A percentile compares a stretch with the other conserved stretches of the same genome.
Conservation (phyloP, 140 eudicot genomes). For the Anethum foeniculum region DNA sequence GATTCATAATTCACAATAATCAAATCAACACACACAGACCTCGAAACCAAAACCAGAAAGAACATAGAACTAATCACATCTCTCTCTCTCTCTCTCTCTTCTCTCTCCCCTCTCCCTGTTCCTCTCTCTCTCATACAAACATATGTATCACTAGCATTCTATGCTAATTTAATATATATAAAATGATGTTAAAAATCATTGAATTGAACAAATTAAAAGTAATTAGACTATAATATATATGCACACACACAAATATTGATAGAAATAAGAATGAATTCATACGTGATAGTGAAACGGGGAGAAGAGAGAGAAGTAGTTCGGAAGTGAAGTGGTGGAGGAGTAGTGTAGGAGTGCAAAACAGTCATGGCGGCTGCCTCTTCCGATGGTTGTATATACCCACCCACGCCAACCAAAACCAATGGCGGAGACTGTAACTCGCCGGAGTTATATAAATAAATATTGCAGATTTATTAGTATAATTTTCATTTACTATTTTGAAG, state of each 20-base stretch:
- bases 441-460: neutral
- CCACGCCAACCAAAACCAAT: neutral
- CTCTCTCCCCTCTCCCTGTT: too few relatives aligned
- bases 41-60: neutral
- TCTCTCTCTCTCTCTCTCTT: too few relatives aligned
- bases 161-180: too few relatives aligned
- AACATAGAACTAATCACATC: neutral
- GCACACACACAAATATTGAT: too few relatives aligned
- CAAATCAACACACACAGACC: neutral
- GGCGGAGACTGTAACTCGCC: neutral
- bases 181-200: too few relatives aligned
- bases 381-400: neutral
- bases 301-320: neutral
- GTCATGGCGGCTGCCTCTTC: neutral
- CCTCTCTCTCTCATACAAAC: too few relatives aligned
- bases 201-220: neutral
- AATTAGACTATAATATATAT: too few relatives aligned
- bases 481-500: too few relatives aligned
- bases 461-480: too few relatives aligned
- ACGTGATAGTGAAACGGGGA: neutral
- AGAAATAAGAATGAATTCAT: neutral
- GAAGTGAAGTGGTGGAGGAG: neutral
- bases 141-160: too few relatives aligned
- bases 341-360: neutral
- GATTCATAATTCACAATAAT: neutral